A percentile compares a stretch with the other conserved stretches of the same genome.
These are phyloP conservation scores for Fusarium subtropicale DNA, from an alignment of 2,329 filamentous ascomycete species.

Conservation along the genomic window DNA sequence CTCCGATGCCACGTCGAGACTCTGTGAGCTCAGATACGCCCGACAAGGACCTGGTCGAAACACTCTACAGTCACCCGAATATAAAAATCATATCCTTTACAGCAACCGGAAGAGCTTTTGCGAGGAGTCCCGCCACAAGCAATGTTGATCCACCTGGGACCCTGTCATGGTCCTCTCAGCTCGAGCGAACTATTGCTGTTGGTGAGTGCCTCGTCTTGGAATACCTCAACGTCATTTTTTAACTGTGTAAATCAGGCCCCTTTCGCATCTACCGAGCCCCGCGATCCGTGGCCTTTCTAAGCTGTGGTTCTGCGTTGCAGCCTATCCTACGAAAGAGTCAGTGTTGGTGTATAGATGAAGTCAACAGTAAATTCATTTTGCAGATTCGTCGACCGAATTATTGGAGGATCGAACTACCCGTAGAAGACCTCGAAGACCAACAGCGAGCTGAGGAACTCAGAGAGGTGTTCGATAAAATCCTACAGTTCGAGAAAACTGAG, in stretches of 20 bases:
- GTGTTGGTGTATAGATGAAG: constrained; percentile 91
- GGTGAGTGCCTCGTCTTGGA: constrained; percentile 60
- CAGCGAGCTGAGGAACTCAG: constrained; percentile 75
- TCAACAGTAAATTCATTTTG: constrained; percentile 84
- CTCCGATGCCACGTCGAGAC: constrained; percentile 49
- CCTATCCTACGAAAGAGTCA: constrained; percentile 91
- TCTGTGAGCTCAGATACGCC: constrained; percentile 41
- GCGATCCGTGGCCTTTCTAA: constrained; percentile 87
- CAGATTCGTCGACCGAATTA: constrained; percentile 86
- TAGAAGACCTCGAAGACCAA: constrained; percentile 60
- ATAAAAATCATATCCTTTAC: constrained; percentile 74
- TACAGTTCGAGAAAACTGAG: constrained; percentile 87
- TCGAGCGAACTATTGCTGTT: constrained; percentile 83
- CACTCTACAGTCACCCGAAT: constrained; percentile 78
- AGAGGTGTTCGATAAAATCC: constrained; percentile 74
- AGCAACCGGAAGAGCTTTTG: constrained; percentile 50
- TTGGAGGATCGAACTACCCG: constrained; percentile 89
- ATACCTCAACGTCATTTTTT: neutral
- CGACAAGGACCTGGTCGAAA: constrained; percentile 65
- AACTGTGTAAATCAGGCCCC: constrained; percentile 62
- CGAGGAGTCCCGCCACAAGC: constrained; percentile 49
- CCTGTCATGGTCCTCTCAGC: constrained; percentile 78
- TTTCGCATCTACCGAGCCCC: constrained; percentile 88
- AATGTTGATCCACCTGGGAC: constrained; percentile 67
- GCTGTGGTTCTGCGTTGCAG: constrained; percentile 84